Base-by-base conservation (phyloP, 331 rosid species). In the Rosa hybrid region DNA sequence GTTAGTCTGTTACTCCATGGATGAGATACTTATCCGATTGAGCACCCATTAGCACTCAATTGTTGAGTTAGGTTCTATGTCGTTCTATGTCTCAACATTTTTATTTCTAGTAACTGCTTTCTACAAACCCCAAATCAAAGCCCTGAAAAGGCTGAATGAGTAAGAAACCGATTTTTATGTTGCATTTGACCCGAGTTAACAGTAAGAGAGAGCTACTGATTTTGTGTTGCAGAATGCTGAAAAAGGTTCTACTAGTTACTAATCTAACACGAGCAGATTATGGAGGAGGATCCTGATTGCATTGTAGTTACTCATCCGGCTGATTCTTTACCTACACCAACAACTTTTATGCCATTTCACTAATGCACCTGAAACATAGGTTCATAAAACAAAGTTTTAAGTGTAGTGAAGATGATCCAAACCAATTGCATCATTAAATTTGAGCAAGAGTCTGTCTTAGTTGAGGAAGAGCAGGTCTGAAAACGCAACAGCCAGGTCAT, bases 351-450 rank as follows among this genome's bases (percentile, higher is more conserved):
- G 12, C 2, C 70, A 27, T 27, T 13, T 13, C 70, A 27, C 42
- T 30, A 25, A 14, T 27, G 5, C 4, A 27, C 17, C 41, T 62
- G 20, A 27, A 12, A 62, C 39, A 27, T 63, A 63, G 16, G 42
- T 63, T 64, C 42, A 13, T 5, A 8, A 27, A 64, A 13, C 70
- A 27, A 64, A 25, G 70, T 13, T 5, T 20, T 6, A 8, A 56
- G 70, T 3, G 77, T 59, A 39, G 63, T 81, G 77, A 69, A 53
- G 72, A 59, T 39, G 81, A 69, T 62, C 6, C 6, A 46, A 59
- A 64, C 12, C 68, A 70, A 71, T 59, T 77, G 64, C 41, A 77
- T 80, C 67, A 7, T 80, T 56, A 48, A 64, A 44, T 6, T 30
- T 13, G 39, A 46, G 20, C 54, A 64, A 20, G 4, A 54, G 51